A percentile compares a stretch with the other conserved stretches of the same genome.
Conservation (phyloP, 2,329 filamentous ascomycete species). For the Ophiosphaerella korrae region DNA sequence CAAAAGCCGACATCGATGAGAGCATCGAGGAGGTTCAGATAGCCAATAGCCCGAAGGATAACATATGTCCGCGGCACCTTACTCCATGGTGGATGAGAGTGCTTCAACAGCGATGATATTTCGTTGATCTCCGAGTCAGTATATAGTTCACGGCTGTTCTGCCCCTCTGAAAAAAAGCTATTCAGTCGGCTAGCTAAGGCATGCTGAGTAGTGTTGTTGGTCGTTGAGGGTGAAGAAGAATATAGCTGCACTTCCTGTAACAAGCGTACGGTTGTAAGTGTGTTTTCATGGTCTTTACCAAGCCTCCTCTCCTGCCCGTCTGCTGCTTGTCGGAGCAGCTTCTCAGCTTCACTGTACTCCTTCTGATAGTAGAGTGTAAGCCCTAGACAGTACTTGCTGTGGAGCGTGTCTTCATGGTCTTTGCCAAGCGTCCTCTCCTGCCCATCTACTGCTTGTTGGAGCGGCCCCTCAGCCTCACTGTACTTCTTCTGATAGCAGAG, state of each 20-base stretch:
- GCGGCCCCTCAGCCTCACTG: background rate
- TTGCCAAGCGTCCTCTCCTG: too few species aligned
- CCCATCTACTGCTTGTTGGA: background rate
- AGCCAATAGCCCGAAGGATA: constrained; percentile 29
- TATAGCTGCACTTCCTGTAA: background rate
- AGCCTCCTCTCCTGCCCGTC: background rate
- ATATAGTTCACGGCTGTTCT: background rate
- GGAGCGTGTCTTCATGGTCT: too few species aligned
- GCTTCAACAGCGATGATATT: constrained; percentile 13
- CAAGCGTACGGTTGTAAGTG: background rate
- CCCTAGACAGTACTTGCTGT: background rate
- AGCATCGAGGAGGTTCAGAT: constrained; percentile 24
- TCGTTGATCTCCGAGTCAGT: constrained; percentile 2
- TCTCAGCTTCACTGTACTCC: background rate
- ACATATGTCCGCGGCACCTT: constrained; percentile 31
- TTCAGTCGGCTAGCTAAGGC: background rate
- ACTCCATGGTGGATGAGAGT: constrained; percentile 13
- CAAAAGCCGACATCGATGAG: constrained; percentile 28
- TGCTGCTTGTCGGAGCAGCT: background rate
- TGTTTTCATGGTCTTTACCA: too few species aligned
- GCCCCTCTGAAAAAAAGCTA: background rate
- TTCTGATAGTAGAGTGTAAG: constrained; percentile 2
- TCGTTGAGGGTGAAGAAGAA: background rate
- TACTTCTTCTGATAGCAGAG: constrained; percentile 4
- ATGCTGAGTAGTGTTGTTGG: background rate